Base-by-base conservation (phyloP, 192 early-diverging fungal species). In the Coemansia sp. region DNA sequence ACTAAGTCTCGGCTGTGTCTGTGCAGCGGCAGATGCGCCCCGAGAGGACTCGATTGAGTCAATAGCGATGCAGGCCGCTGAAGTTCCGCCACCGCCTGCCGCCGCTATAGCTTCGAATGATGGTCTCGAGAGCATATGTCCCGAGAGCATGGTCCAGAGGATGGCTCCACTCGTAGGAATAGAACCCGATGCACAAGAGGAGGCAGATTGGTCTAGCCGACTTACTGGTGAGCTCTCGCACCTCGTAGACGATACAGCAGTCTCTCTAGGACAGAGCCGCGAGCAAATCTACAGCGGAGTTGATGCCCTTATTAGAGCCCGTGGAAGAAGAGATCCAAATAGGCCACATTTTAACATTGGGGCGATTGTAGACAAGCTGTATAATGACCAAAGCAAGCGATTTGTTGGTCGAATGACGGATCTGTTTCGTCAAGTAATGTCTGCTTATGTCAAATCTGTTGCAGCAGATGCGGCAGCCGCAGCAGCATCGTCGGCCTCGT, bases 381-480 rank as follows among this genome's bases (percentile, higher is more conserved):
- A 68, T 22, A 62, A 59, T 17, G 66, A 81, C 8, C 65, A 68
- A n/a, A 59, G 66, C 17, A 58, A 42, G 45, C 62, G 63, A 40
- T 58, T 75, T n/a, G n/a, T 67, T 37, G 69, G 42, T 12, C 61
- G 73, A 1, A 81, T 81, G 73, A 36, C 68, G 39, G 47, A 72
- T 8, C 51, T 81, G 11, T 63, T 80, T 6, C 63, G 64, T 27
- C 46, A 72, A 19, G 66, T 81, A 20, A 24, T 70, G 32, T 27
- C 62, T 0, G 66, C 72, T 9, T 81, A 75, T 20, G 73, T 68
- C 15, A 75, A 74, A 31, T 62, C 62, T 35, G 68, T 59, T 5
- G 63, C 70, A 2, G 62, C 78, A 10, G 62, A 63, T 49, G 54
- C 58, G 7, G 56, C 9, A 1, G 47, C 27, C 3, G 32, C 32